Conservation (phyloP, 805 yeast genomes). For the Clavispora fructus region DNA sequence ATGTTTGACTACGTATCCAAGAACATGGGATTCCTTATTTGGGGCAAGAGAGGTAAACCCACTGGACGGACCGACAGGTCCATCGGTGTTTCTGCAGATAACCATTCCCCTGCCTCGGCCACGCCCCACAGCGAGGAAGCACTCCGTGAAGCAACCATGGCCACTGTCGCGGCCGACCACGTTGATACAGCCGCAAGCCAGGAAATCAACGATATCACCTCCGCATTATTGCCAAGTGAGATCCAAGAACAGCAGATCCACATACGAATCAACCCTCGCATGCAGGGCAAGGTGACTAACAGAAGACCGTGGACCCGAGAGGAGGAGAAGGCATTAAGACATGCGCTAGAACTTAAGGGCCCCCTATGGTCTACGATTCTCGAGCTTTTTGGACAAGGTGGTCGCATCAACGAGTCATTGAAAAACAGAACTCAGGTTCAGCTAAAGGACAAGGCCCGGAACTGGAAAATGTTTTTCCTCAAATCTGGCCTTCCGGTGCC, state of each 20-base stretch:
- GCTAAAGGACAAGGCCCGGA: slow-evolving; percentile 92
- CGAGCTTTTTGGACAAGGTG: slow-evolving; percentile 93
- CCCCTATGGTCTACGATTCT: slow-evolving; percentile 92
- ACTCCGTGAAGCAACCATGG: slow-evolving; percentile 4
- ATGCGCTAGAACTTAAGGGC: slow-evolving; percentile 78
- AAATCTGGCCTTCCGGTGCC: slow-evolving; percentile 77
- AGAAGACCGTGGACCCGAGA: slow-evolving; percentile 81
- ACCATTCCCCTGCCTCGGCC: background rate
- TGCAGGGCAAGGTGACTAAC: slow-evolving; percentile 22
- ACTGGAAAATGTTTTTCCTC: slow-evolving; percentile 84
- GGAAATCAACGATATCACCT: slow-evolving; percentile 25
- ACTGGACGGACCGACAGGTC: background rate
- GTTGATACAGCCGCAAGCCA: slow-evolving; percentile 6
- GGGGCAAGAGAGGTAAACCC: slow-evolving; percentile 51
- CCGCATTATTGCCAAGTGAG: slow-evolving; percentile 37
- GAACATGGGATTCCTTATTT: slow-evolving; percentile 64
- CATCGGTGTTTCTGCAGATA: background rate
- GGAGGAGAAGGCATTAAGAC: slow-evolving; percentile 79
- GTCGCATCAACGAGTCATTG: slow-evolving; percentile 72
- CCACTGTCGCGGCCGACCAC: background rate
- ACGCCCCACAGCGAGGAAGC: slow-evolving; percentile 15
- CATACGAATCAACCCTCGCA: slow-evolving; percentile 28
- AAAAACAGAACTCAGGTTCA: slow-evolving; percentile 90
- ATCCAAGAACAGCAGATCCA: slow-evolving; percentile 40
- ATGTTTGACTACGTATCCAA: slow-evolving; percentile 72